Base-by-base conservation (phyloP, 2,329 filamentous ascomycete genomes). In the Huntiella moniliformis region DNA sequence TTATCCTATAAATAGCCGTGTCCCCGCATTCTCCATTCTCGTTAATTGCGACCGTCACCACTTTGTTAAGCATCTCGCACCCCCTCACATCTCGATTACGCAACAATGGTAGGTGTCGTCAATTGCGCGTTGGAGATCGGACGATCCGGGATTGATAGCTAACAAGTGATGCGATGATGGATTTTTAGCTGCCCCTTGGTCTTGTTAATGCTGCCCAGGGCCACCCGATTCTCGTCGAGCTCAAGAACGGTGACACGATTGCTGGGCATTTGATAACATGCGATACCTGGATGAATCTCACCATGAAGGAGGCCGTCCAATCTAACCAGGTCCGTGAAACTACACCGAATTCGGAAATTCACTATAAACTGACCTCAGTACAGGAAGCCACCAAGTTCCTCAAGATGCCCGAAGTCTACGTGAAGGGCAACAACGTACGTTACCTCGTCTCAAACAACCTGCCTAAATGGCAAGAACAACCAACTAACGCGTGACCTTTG, bases 261-360 rank as follows among this genome's bases (percentile, higher is more conserved):
- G 98, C 96, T 65, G 91, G 91, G 52, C 86, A 95, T 59, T 70
- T 98, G 50, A 82, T 95, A 61, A 85, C 81, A 62, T 98, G 88
- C 76, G 91, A 98, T 63, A 98, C 88, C 42, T 98, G 91, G 86
- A 98, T 98, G 91, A 98, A 98, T 66, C 68, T 98, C 55, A 96
- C 88, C 2, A 66, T 98, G 54, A 93, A 91, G 63, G 91, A 96
- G 62, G 92, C 98, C 16, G 84, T 96, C 33, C 88, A 96, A 64
- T 96, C 91, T 13, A 94, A 82, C 59, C 79, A 88, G 17, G 77
- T 81, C 63, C 44, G 69, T 54, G 15, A 28, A 3, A 15, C 7
- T 33, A 6, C 35, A n/a, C 15, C 15, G 6, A 15, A 28, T 2
- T 12, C 17, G 12, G 18, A 18, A 18, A 16, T 18, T 7, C 10